These are phyloP conservation scores for Scleroderma bovista DNA, from an alignment of 768 basidiomycete genomes.

Conservation along the genomic window DNA sequence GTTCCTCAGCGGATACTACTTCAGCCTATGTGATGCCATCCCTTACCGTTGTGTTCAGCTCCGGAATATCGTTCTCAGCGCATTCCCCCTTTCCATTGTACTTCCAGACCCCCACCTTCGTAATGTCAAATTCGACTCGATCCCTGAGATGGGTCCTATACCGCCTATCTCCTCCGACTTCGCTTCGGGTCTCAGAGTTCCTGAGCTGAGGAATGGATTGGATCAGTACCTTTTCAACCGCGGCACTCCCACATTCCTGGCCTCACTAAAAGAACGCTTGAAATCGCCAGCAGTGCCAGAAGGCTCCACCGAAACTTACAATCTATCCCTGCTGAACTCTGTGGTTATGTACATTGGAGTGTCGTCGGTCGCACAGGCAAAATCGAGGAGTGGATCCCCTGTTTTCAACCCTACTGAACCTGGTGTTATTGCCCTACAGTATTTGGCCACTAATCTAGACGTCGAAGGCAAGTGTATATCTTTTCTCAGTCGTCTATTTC, in stretches of 20 bases:
- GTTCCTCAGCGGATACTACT: slow-evolving; percentile 95
- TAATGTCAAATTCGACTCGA: slow-evolving; percentile 64
- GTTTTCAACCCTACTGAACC: slow-evolving; percentile 79
- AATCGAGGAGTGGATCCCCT: slow-evolving; percentile 75
- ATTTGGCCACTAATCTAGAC: slow-evolving; percentile 79
- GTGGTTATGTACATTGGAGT: slow-evolving; percentile 96
- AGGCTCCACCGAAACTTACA: slow-evolving; percentile 59
- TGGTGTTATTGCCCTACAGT: slow-evolving; percentile 79
- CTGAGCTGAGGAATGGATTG: slow-evolving; percentile 72
- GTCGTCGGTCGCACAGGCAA: slow-evolving; percentile 84
- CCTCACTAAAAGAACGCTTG: slow-evolving; percentile 76
- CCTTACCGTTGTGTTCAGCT: slow-evolving; percentile 92
- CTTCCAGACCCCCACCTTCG: slow-evolving; percentile 87
- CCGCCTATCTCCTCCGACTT: slow-evolving; percentile 92
- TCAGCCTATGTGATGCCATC: slow-evolving; percentile 90
- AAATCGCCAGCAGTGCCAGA: slow-evolving; percentile 44
- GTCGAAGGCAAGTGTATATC: slow-evolving; percentile 67
- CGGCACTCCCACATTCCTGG: slow-evolving; percentile 62
- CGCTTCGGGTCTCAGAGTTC: slow-evolving; percentile 70
- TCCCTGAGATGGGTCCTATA: slow-evolving; percentile 88
- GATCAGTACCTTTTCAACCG: slow-evolving; percentile 84
- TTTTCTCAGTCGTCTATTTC: background rate
- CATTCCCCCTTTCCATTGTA: slow-evolving; percentile 77
- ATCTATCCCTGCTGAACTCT: slow-evolving; percentile 86
- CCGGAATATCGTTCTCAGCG: slow-evolving; percentile 93